Conservation (phyloP, 306 rosid genomes). For the Dalbergia oliveri region DNA sequence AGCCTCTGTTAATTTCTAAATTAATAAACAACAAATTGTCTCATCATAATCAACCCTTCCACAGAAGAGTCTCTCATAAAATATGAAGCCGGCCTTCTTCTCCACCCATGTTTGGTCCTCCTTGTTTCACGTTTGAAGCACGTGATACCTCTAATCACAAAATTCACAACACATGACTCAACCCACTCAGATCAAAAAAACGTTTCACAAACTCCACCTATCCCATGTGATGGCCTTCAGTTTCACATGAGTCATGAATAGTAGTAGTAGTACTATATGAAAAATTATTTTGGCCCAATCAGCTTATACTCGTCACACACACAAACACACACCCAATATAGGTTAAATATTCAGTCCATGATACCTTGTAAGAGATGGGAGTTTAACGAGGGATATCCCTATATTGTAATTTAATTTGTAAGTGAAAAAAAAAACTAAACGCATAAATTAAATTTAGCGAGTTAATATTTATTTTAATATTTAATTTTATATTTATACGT, state of each 20-base stretch:
- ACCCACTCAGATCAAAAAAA: conserved; percentile 5
- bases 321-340: not conserved
- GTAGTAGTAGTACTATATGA: not conserved
- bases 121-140: conserved; percentile 68
- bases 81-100: conserved; percentile 26
- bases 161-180: conserved; percentile 29
- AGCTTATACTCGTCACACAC: not conserved
- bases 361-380: not conserved
- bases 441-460: not conserved
- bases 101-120: conserved; percentile 47
- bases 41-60: not conserved
- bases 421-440: too few relatives aligned
- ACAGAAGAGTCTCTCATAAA: conserved; percentile 6
- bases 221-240: conserved; percentile 51
- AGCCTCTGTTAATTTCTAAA: conserved; percentile 7
- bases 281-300: not conserved
- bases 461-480: too few relatives aligned
- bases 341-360: not conserved
- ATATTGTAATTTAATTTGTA: too few relatives aligned
- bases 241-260: conserved; percentile 2
- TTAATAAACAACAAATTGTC: not conserved
- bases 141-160: conserved; percentile 54
- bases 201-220: conserved; percentile 44
- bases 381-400: not conserved
- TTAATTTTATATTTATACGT: too few relatives aligned